These are phyloP conservation scores for Quercus alba DNA, from an alignment of 306 rosid genomes.

Conservation along the genomic window DNA sequence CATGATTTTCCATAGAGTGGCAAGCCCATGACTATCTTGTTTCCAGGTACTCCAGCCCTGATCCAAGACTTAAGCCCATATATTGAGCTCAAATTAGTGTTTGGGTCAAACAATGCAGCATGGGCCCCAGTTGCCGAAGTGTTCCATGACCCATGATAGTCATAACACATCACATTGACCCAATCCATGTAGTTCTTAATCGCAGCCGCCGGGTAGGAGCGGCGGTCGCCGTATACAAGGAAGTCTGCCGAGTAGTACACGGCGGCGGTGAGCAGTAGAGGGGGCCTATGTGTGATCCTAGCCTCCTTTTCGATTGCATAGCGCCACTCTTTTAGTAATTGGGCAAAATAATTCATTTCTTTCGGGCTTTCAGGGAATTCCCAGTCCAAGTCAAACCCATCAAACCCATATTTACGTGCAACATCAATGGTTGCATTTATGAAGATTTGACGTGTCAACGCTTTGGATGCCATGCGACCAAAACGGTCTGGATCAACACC, in stretches of 20 bases:
- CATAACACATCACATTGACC: conserved; percentile 63
- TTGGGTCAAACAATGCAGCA: conserved; percentile 49
- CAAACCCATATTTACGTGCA: conserved; percentile 57
- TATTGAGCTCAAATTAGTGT: conserved; percentile 21
- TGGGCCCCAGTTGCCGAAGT: conserved; percentile 31
- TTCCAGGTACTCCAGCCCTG: conserved; percentile 28
- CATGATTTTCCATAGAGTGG: conserved; percentile 61
- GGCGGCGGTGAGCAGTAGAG: conserved; percentile 60
- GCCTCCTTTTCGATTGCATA: conserved; percentile 29
- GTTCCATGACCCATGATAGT: conserved; percentile 55
- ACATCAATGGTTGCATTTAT: conserved; percentile 49
- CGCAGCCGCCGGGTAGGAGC: conserved; percentile 36
- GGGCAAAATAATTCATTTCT: conserved; percentile 43
- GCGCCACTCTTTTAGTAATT: conserved; percentile 39
- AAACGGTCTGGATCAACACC: conserved; percentile 14
- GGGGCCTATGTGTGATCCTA: conserved; percentile 1
- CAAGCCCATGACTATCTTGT: conserved; percentile 60
- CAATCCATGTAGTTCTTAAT: conserved; percentile 50
- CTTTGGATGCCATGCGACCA: conserved; percentile 36
- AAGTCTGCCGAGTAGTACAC: conserved; percentile 57
- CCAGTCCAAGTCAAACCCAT: conserved; percentile 76
- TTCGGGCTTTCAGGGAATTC: conserved; percentile 49
- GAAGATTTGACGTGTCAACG: conserved; percentile 46
- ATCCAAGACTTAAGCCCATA: conserved; percentile 70
- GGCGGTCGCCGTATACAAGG: conserved; percentile 11